Evolutionary conservation across 1,284 basidiomycete genomes (phyloP), one percentile per base, ranked within the genome.

Genomic region (Fomitopsis schrenkii): DNA sequence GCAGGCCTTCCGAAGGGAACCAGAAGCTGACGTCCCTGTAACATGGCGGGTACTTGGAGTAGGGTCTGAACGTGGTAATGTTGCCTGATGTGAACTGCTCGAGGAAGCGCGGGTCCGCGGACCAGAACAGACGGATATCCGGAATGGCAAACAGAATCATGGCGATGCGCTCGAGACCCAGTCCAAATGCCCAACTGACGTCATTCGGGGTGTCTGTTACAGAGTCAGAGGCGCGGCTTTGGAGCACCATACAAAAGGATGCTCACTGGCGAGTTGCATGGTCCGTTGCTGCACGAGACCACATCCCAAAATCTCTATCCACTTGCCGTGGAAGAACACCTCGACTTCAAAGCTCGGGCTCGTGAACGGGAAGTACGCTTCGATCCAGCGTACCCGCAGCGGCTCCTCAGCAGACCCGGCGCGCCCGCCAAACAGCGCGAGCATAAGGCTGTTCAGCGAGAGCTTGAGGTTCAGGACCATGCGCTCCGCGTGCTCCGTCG

Each of bases 101-200:
- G 36, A 92, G 76, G 82, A 99, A 99, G 9, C 97, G 89, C 19
- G 83, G 70, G 71, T 99, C 97, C 57, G 80, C 76, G 2, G 95
- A 96, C 97, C 97, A 99, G 82, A 99, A 99, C 14, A 99, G 81
- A n/a, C 97, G 92, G 71, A 99, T 99, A 74, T 99, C 97, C 3
- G 97, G 97, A 60, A 99, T 97, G 17, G 89, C 91, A 77, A 92
- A 99, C 58, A 99, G 85, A 63, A 99, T 90, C 97, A 99, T 99
- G 35, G 97, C 95, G 67, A 99, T 97, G 28, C 97, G 87, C 73
- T 99, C 97, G 50, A 99, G 83, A 6, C 97, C 97, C 41, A 99
- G 87, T 15, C 97, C 97, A 70, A 98, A 99, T 0, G 97, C 97
- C 97, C 97, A 99, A 28, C 95, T 95, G 64, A 95, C 85, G 75